phyloP scores from a whole-genome alignment of 2,329 filamentous ascomycete genomes.

The Colletotrichum spaethianum region DNA sequence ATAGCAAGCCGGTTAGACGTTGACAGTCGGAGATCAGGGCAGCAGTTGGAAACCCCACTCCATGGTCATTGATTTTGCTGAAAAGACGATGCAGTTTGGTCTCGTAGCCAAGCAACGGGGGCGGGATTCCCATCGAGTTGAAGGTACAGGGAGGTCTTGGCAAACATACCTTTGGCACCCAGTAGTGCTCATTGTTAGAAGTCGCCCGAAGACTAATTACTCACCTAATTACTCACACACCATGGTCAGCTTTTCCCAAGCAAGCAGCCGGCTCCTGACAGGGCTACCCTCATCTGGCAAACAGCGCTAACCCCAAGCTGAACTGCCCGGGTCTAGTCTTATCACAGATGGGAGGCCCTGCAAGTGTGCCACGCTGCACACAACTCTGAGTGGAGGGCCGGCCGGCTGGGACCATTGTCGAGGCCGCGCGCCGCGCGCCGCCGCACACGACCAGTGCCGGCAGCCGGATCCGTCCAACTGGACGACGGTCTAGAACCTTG shows the following conservation, averaged over 20 bases:
- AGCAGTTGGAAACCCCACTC: neutral
- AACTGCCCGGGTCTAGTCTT: neutral
- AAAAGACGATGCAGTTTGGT: neutral
- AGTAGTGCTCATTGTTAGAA: neutral
- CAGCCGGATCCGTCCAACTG: neutral
- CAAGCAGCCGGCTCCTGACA: neutral
- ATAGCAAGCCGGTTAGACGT: too few species aligned
- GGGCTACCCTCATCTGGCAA: neutral
- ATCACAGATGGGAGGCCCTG: neutral
- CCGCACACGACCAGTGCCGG: neutral
- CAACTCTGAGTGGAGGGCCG: neutral
- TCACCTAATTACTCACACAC: neutral
- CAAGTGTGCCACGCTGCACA: constrained; percentile 7
- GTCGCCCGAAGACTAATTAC: neutral
- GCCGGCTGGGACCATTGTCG: neutral
- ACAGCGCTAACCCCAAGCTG: neutral
- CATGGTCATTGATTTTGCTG: neutral
- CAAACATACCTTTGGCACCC: neutral
- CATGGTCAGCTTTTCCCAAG: neutral
- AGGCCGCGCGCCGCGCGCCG: neutral
- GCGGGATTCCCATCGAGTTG: neutral
- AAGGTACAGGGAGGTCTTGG: neutral
- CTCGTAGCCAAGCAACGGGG: neutral
- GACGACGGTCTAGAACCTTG: constrained; percentile 5
- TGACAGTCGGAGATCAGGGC: neutral